Evolutionary conservation across 495 filamentous ascomycete species (phyloP).

Genomic region (Podospora pseudopauciseta): DNA sequence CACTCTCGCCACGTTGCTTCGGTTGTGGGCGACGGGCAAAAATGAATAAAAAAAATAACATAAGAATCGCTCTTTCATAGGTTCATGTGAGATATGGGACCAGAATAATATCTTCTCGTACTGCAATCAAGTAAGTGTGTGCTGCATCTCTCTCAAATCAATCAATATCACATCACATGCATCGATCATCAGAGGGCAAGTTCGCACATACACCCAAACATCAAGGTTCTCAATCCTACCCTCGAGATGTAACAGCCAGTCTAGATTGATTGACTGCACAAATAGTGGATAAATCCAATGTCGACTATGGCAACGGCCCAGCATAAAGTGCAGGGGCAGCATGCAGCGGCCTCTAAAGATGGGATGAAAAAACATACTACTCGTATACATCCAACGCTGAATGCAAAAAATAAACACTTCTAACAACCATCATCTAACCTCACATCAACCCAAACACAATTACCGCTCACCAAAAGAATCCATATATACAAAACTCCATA

Average conservation of each 20-base stretch:
- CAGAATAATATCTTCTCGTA: no score
- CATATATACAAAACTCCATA: not conserved
- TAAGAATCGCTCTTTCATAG: not conserved
- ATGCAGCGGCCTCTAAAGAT: not conserved
- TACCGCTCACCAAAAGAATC: not conserved
- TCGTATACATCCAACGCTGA: not conserved
- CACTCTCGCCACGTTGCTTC: not conserved
- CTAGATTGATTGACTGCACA: not conserved
- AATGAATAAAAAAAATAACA: constrained; percentile 5
- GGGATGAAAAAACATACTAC: not conserved
- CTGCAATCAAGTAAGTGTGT: no score
- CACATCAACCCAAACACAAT: not conserved
- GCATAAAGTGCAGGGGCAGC: not conserved
- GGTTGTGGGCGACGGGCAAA: not conserved
- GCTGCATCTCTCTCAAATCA: no score
- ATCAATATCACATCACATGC: not conserved
- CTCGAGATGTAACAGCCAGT: not conserved
- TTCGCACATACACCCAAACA: not conserved
- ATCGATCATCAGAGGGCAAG: not conserved
- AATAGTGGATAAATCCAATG: not conserved
- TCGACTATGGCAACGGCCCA: not conserved
- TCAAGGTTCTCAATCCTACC: not conserved
- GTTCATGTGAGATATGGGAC: no score
- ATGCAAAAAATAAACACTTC: not conserved
- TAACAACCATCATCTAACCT: not conserved